Conservation (phyloP, 148 eudicot species). For the Diospyros kaki region DNA sequence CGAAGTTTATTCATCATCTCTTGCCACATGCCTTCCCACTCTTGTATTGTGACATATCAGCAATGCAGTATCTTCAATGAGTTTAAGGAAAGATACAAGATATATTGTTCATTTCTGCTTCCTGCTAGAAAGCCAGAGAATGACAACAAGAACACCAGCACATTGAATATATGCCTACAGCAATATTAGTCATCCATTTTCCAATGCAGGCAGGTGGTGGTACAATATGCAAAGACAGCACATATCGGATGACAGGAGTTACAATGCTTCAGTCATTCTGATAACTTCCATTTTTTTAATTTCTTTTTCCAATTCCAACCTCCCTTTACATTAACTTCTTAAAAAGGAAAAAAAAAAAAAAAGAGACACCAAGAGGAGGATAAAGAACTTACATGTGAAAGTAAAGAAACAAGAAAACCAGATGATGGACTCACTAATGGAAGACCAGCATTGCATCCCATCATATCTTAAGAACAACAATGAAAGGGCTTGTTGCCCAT, state of each 20-base stretch:
- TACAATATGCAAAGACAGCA: too few species aligned
- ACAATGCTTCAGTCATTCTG: background rate
- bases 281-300: too few species aligned
- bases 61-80: conserved; percentile 75
- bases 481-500: too few species aligned
- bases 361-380: too few species aligned
- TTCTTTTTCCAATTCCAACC: too few species aligned
- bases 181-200: too few species aligned
- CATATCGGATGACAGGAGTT: background rate
- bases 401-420: background rate
- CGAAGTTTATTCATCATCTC: background rate
- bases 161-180: too few species aligned
- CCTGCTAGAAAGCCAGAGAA: conserved; percentile 2
- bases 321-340: too few species aligned
- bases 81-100: conserved; percentile 37
- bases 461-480: too few species aligned
- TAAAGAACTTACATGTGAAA: background rate
- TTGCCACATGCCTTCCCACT: conserved; percentile 66
- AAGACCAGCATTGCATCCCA: background rate
- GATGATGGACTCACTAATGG: background rate
- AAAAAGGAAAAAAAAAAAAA: too few species aligned
- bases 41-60: conserved; percentile 90
- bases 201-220: too few species aligned
- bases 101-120: background rate
- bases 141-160: too few species aligned